Base-by-base conservation (phyloP, 345 rosid genomes). In the Salix caprea region DNA sequence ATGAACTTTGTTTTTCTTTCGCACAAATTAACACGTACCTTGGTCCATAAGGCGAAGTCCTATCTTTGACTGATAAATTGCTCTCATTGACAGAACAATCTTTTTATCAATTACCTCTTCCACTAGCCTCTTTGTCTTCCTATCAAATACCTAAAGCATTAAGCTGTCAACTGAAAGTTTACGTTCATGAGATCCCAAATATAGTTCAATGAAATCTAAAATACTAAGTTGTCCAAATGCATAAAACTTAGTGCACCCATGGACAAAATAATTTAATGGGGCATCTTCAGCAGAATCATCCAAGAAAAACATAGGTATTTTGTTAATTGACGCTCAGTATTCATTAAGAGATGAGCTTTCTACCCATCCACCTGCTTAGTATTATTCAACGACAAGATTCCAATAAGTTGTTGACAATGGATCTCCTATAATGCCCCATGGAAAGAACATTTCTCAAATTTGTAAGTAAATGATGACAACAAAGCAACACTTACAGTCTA, bases 21-120 rank as follows among this genome's bases (percentile, higher is more conserved):
- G 36, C 13, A 19, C 24, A 66, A 4, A 36, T 36, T 56, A 67
- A 32, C 10, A 14, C 44, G 6, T 87, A 92, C 99, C 99, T 87
- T 84, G 84, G 86, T 88, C 95, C 87, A 95, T 89, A 69, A 95
- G 91, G 80, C 88, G 83, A 70, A 92, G 92, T 66, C 99, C 99
- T 65, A 95, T 72, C 85, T 89, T 95, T 46, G 99, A 92, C 83
- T 95, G 97, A 83, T 95, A 95, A 65, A 95, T 87, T 72, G 99
- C 92, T 87, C 97, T 89, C 97, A 95, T 89, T 62, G 99, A 95
- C 83, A 92, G 42, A 81, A 90, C 83, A 78, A 92, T 95, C 86
- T 95, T 95, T 70, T 88, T 85, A 81, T 92, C 93, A 76, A 95
- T 91, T 79, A 92, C 73, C 84, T 95, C 99, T 84, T 95, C 99